Evolutionary conservation across 495 filamentous ascomycete species (phyloP).

Genomic region (Opeltia flavorubescens): DNA sequence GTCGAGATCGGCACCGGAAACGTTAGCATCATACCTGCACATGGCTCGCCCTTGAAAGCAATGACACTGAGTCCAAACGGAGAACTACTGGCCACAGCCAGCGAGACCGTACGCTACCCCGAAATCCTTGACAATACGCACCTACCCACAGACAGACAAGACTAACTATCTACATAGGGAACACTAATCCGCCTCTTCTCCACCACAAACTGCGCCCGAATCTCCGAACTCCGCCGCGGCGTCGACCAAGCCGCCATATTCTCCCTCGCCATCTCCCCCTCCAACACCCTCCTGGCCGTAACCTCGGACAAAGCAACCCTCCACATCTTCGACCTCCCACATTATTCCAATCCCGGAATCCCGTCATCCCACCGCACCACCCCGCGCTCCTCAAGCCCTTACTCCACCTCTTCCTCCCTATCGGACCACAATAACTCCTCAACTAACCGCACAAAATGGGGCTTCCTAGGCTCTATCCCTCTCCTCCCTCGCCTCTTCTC

Average conservation of each 20-base stretch:
- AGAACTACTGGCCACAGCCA: conserved; percentile 76
- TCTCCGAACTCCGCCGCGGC: conserved; percentile 75
- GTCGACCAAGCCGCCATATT: conserved; percentile 80
- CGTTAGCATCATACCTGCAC: conserved; percentile 89
- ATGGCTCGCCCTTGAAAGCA: conserved; percentile 64
- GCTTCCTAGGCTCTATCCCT: conserved; percentile 62
- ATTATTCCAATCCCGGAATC: conserved; percentile 52
- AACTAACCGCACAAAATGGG: conserved; percentile 49
- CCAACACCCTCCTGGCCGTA: conserved; percentile 62
- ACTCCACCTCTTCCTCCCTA: conserved; percentile 21
- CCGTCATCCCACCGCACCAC: conserved; percentile 48
- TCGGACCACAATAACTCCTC: conserved; percentile 27
- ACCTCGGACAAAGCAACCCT: conserved; percentile 96
- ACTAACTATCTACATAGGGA: conserved; percentile 35
- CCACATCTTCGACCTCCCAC: conserved; percentile 74
- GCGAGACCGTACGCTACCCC: conserved; percentile 50
- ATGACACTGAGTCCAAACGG: conserved; percentile 69
- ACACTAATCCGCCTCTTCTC: conserved; percentile 79
- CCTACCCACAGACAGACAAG: conserved; percentile 1
- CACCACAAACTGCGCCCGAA: conserved; percentile 58
- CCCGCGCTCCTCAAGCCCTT: conserved; percentile 16
- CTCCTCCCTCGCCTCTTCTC: conserved; percentile 68
- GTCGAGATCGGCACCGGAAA: conserved; percentile 69
- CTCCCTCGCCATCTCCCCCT: conserved; percentile 74
- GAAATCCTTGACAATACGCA: not conserved